phyloP scores from a whole-genome alignment of 1,139 yeast species.

The Pichia sp. region DNA sequence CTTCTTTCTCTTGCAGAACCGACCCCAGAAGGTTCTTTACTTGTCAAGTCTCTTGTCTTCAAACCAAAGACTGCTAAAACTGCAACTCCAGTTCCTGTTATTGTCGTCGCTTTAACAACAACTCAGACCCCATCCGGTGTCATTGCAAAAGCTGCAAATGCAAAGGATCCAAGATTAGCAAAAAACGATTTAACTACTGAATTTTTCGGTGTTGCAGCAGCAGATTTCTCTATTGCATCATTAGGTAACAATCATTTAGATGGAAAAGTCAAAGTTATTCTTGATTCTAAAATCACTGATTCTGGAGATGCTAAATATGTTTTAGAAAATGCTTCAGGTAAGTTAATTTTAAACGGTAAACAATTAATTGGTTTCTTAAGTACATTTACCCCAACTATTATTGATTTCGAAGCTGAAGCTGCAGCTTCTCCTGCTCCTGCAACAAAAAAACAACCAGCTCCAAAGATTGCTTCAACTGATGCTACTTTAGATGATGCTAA shows the following conservation, averaged over 20 bases:
- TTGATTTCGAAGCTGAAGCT: constrained; percentile 54
- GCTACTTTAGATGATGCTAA: constrained; percentile 82
- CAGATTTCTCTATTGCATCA: constrained; percentile 61
- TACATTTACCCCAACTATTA: constrained; percentile 48
- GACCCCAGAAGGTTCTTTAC: constrained; percentile 37
- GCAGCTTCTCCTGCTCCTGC: constrained; percentile 32
- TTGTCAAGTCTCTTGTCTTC: constrained; percentile 69
- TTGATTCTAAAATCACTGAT: constrained; percentile 52
- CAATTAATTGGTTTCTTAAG: constrained; percentile 51
- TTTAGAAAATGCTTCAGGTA: constrained; percentile 53
- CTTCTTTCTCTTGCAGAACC: constrained; percentile 49
- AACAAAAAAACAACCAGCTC: constrained; percentile 10
- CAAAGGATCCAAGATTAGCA: constrained; percentile 85
- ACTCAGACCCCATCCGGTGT: constrained; percentile 64
- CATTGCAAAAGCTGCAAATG: constrained; percentile 62
- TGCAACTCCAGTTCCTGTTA: constrained; percentile 74
- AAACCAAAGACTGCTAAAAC: constrained; percentile 88
- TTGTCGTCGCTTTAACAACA: constrained; percentile 67
- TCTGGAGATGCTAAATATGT: constrained; percentile 41
- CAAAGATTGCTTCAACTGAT: constrained; percentile 30
- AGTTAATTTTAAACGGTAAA: constrained; percentile 50
- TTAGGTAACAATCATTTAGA: constrained; percentile 45
- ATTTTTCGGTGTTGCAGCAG: constrained; percentile 58
- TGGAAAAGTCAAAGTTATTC: constrained; percentile 57
- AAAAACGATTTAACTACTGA: constrained; percentile 69